phyloP scores from a whole-genome alignment of 805 yeast genomes.

The Saturnispora saitoi region DNA sequence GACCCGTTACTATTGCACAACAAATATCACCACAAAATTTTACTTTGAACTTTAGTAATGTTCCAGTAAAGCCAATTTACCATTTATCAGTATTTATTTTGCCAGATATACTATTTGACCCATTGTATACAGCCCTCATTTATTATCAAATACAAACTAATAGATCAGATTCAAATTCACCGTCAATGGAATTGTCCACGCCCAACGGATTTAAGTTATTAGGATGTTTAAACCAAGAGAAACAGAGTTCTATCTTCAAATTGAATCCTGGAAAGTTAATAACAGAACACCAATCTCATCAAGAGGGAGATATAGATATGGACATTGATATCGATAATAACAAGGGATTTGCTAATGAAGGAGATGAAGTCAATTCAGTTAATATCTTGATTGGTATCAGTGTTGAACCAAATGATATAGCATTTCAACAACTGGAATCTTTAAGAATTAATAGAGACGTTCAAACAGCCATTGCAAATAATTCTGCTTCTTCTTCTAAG shows the following conservation, averaged over 20 bases:
- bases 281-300: constrained; percentile 12
- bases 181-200: constrained; percentile 2
- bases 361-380: constrained; percentile 9
- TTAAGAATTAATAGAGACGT: constrained; percentile 19
- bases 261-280: constrained; percentile 39
- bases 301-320: constrained; percentile 42
- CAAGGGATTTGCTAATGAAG: constrained; percentile 2
- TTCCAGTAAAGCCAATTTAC: constrained; percentile 46
- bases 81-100: constrained; percentile 78
- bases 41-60: constrained; percentile 53
- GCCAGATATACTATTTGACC: constrained; percentile 72
- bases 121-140: constrained; percentile 69
- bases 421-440: constrained; percentile 44
- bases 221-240: constrained; percentile 52
- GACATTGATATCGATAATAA: constrained; percentile 33
- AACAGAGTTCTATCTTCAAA: constrained; percentile 89
- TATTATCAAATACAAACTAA: constrained; percentile 73
- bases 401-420: constrained; percentile 68
- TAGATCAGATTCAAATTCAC: constrained; percentile 20
- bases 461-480: constrained; percentile 31
- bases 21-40: constrained; percentile 66
- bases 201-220: constrained; percentile 49
- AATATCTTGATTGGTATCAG: constrained; percentile 67
- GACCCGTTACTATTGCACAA: constrained; percentile 38
- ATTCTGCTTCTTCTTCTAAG: constrained; percentile 14